These are phyloP conservation scores for Incumbomyces lentus DNA, from an alignment of 2,329 filamentous ascomycete species.

Conservation along the genomic window DNA sequence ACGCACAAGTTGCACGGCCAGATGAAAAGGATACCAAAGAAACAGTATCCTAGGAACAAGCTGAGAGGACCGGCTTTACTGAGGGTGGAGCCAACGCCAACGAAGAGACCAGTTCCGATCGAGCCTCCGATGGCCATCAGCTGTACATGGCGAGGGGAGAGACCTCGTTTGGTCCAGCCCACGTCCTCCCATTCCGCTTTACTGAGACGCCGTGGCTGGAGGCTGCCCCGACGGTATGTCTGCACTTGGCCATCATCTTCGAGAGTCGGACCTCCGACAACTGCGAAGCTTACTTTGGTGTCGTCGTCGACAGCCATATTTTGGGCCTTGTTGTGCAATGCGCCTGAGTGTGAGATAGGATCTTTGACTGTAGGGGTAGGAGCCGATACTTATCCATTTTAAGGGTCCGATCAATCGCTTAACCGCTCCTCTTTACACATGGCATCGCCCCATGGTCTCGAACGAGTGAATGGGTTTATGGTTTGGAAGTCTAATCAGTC, in stretches of 20 bases:
- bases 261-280: background rate
- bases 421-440: too few relatives aligned
- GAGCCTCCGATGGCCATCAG: conserved; percentile 31
- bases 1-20: conserved; percentile 30
- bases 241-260: background rate
- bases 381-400: too few relatives aligned
- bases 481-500: too few relatives aligned
- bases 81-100: conserved; percentile 27
- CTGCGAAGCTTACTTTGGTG: too few relatives aligned
- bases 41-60: conserved; percentile 28
- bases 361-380: too few relatives aligned
- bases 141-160: conserved; percentile 29
- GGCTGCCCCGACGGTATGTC: background rate
- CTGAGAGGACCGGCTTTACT: conserved; percentile 26
- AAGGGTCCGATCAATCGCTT: too few relatives aligned
- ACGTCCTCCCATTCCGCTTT: conserved; percentile 13
- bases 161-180: conserved; percentile 21
- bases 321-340: too few relatives aligned
- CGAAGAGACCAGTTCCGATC: conserved; percentile 28
- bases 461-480: too few relatives aligned
- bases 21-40: conserved; percentile 25
- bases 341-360: too few relatives aligned
- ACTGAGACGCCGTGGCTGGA: conserved; percentile 14
- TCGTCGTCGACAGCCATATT: too few relatives aligned
- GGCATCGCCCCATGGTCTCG: too few relatives aligned